Evolutionary conservation across 2,329 filamentous ascomycete genomes (phyloP).

Genomic region (Pleoardoris graminearum): DNA sequence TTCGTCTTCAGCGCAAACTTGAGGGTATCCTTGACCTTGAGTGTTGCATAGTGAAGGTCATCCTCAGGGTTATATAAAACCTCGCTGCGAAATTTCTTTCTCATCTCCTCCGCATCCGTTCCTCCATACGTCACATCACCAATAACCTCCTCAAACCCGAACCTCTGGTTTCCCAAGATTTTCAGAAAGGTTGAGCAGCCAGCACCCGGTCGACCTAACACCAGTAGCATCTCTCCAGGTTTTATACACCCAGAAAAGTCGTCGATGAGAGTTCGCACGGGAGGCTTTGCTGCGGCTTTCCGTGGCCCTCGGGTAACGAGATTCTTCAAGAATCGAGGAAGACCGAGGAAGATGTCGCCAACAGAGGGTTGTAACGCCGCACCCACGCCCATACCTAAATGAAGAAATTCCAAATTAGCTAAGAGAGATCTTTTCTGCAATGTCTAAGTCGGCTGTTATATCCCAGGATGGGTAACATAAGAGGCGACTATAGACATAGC

Average conservation of each 20-base stretch:
- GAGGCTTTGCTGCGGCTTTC: constrained; percentile 53
- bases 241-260: constrained; percentile 69
- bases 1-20: constrained; percentile 71
- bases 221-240: constrained; percentile 72
- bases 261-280: constrained; percentile 67
- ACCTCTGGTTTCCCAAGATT: constrained; percentile 66
- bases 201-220: constrained; percentile 68
- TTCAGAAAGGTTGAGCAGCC: constrained; percentile 75
- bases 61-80: constrained; percentile 73
- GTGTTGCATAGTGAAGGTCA: constrained; percentile 70
- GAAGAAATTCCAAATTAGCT: neutral
- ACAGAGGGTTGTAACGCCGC: constrained; percentile 65
- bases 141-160: constrained; percentile 60
- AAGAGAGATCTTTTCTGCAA: neutral
- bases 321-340: constrained; percentile 59
- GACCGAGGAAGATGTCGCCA: constrained; percentile 64
- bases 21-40: constrained; percentile 75
- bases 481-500: too few species aligned
- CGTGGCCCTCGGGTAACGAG: constrained; percentile 50
- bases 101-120: constrained; percentile 56
- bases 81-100: constrained; percentile 65
- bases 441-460: neutral
- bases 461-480: neutral
- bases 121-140: constrained; percentile 62
- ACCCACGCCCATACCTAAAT: constrained; percentile 56